Evolutionary conservation across 768 basidiomycete species (phyloP), one percentile per base, ranked within the genome.

Genomic region (Fibroporia radiculosa): DNA sequence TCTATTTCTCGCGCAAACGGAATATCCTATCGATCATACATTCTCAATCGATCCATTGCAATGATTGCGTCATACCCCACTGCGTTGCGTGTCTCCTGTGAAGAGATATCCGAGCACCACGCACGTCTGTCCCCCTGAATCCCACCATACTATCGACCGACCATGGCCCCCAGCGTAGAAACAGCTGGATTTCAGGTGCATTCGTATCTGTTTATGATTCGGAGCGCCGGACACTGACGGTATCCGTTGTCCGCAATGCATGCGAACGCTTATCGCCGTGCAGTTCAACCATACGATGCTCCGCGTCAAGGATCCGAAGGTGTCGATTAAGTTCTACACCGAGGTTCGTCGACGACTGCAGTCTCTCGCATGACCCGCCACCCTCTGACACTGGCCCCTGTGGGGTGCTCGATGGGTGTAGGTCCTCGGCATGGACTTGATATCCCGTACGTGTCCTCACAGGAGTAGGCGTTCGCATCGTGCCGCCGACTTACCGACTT

Each of bases 221-320:
- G 10, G 10, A 31, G 8, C 29, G 19, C 8, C 25, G 18, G 11
- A 11, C 13, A 29, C 7, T 10, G 16, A 13, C 7, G 18, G 16
- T 13, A 40, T 12, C 19, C 11, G 19, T 6, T n/a, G n/a, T n/a
- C n/a, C n/a, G n/a, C n/a, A n/a, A n/a, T n/a, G n/a, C n/a, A n/a
- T n/a, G n/a, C n/a, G n/a, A n/a, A n/a, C n/a, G n/a, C n/a, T n/a
- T n/a, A n/a, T n/a, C n/a, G n/a, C n/a, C n/a, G 13, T 14, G 27
- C 48, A 85, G 82, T 79, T 84, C 66, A 87, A 89, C 60, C 86
- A 91, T 61, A 86, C 83, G 16, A 91, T 89, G 89, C 62, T 92
- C 56, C 76, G 91, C 52, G 72, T 93, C 62, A 93, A 82, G 69
- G 90, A 93, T 59, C 84, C 90, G 8, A 79, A 88, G 52, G 70